Evolutionary conservation across 2,329 filamentous ascomycete species (phyloP), one percentile per base, ranked within the genome.

Genomic region (Pseudopyrenochaeta lycopersici): DNA sequence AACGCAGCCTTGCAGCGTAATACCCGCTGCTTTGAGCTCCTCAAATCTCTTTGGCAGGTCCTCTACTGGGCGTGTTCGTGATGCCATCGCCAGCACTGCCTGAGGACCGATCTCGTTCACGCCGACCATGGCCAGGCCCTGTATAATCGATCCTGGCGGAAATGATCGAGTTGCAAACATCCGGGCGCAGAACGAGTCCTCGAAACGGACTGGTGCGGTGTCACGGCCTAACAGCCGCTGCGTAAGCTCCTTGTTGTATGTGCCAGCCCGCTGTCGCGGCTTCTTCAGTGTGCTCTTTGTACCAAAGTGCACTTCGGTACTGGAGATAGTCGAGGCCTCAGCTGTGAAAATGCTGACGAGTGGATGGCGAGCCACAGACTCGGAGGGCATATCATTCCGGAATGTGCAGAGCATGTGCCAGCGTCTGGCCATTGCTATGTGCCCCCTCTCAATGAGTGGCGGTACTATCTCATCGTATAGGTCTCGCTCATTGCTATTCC

Each of bases 111-210:
- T 88, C 31, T 81, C 79, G 42, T 85, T 81, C 4, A 96, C 79
- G 2, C 90, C 90, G 46, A 96, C 84, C 64, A 90, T 85, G 50
- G 84, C 81, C 15, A 95, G 78, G 6, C 90, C 83, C 30, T 84
- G 84, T 49, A 96, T 85, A 21, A 91, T 86, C 60, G 89, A 84
- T 50, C 93, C 87, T 9, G 92, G 80, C 1, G 88, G 85, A 18
- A 95, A 83, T 73, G 90, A 90, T 52, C 82, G 88, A 1, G 88
- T 90, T 9, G 92, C 92, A 71, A 97, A 93, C 78, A 92, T 87
- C 58, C 88, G 85, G n/a, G 92, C 90, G 15, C 90, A 89, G 27
- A 96, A 83, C 0, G 80, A 76, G 71, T 95, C 91, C 66, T 76
- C 72, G 41, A 82, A 73, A 33, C 76, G 71, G 32, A 80, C 79